A percentile compares a stretch with the other conserved stretches of the same genome.
Evolutionary conservation across 176 grass and related monocot genomes (phyloP).

Genomic region (Chrysopogon serrulatus): DNA sequence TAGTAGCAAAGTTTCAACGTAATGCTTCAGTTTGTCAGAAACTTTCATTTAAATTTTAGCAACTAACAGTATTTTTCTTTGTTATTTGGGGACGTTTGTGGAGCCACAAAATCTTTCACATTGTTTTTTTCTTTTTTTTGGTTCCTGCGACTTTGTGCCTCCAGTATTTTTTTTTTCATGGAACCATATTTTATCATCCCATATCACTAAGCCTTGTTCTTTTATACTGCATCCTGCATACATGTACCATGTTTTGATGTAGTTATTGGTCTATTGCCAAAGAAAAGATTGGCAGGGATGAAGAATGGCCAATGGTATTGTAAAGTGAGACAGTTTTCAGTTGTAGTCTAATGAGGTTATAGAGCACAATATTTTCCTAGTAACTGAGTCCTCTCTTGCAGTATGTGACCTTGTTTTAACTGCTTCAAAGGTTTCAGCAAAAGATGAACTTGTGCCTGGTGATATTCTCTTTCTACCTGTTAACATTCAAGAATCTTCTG

Average conservation of each 20-base stretch:
- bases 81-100: not conserved
- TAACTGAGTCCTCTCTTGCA: not conserved
- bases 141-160: not conserved
- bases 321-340: not conserved
- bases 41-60: not conserved
- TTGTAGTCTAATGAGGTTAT: constrained; percentile 11
- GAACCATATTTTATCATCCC: not conserved
- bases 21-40: not conserved
- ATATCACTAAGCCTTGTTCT: not conserved
- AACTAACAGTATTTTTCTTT: constrained; percentile 9
- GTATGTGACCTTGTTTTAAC: constrained; percentile 34
- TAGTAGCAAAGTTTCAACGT: not conserved
- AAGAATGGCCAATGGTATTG: not conserved
- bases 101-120: not conserved
- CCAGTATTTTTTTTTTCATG: constrained; percentile 18
- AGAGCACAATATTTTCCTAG: not conserved
- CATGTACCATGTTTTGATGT: not conserved
- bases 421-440: constrained; percentile 65
- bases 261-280: not conserved
- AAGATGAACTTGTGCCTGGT: constrained; percentile 70
- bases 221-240: not conserved
- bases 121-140: not conserved
- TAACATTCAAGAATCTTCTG: constrained; percentile 48
- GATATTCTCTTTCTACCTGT: constrained; percentile 80
- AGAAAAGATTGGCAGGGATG: not conserved